Conservation (phyloP, 805 yeast species). For the Ogataea angusta region DNA sequence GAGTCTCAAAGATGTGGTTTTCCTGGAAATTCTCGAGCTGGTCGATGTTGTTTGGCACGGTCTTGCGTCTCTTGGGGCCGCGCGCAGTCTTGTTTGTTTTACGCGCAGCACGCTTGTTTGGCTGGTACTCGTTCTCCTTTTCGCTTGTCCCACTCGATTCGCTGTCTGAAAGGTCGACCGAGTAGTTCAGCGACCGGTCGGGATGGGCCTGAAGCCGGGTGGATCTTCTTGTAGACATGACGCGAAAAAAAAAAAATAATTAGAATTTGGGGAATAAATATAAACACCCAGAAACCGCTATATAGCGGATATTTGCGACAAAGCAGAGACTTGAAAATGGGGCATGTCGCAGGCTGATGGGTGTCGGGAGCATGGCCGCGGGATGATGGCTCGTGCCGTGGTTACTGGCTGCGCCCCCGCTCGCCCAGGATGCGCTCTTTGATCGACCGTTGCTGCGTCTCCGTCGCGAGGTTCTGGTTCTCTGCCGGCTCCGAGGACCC, state of each 20-base stretch:
- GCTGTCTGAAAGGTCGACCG: constrained; percentile 12
- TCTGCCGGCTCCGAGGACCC: constrained; percentile 10
- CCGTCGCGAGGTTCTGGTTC: constrained; percentile 15
- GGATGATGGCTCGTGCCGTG: neutral
- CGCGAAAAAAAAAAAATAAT: constrained; percentile 6
- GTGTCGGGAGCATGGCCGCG: no score
- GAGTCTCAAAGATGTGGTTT: constrained; percentile 47
- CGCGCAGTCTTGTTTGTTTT: constrained; percentile 15
- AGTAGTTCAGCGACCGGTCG: constrained; percentile 12
- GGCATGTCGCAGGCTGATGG: no score
- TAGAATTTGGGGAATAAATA: neutral
- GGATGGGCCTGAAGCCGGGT: constrained; percentile 12
- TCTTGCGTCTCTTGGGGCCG: constrained; percentile 28
- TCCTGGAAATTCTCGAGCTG: constrained; percentile 43
- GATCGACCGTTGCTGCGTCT: constrained; percentile 6
- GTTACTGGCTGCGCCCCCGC: constrained; percentile 1
- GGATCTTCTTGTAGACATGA: constrained; percentile 17
- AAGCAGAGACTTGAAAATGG: no score
- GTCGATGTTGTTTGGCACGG: constrained; percentile 31
- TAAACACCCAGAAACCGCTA: neutral
- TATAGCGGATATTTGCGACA: no score
- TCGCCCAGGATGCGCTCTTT: constrained; percentile 23
- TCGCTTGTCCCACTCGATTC: constrained; percentile 20
- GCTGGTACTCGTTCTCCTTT: constrained; percentile 21
- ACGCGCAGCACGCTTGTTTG: constrained; percentile 11